Evolutionary conservation across 306 rosid species (phyloP).

Genomic region (Rosa lucieae): DNA sequence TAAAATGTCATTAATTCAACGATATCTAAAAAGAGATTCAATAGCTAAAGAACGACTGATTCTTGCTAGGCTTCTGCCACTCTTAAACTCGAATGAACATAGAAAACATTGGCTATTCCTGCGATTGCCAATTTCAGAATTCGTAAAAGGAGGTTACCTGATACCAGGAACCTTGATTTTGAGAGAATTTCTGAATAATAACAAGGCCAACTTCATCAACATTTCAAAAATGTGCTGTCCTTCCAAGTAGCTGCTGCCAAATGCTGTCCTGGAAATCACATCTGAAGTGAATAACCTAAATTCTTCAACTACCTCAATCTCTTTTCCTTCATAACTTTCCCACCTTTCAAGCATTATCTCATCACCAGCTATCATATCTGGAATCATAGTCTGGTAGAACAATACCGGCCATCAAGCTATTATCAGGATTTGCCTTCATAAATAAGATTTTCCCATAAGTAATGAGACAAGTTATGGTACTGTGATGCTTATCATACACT

Average conservation of each 20-base stretch:
- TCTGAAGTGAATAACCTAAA: conserved; percentile 31
- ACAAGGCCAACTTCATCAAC: conserved; percentile 15
- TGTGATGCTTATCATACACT: too few species aligned
- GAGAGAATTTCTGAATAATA: conserved; percentile 5
- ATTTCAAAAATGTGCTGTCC: conserved; percentile 28
- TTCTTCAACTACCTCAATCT: conserved; percentile 33
- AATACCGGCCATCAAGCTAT: neutral
- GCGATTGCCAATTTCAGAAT: too few species aligned
- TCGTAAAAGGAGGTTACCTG: conserved; percentile 9
- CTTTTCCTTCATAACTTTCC: conserved; percentile 26
- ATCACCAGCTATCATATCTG: conserved; percentile 27
- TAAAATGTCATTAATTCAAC: neutral
- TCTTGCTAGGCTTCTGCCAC: neutral
- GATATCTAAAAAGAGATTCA: neutral
- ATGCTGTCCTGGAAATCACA: conserved; percentile 32
- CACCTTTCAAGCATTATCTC: conserved; percentile 31
- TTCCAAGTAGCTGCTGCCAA: conserved; percentile 35
- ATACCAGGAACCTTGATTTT: conserved; percentile 25
- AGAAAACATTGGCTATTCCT: neutral
- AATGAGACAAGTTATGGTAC: too few species aligned
- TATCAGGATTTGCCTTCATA: neutral
- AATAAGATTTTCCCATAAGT: neutral
- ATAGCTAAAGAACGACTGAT: neutral
- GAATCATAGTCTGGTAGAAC: conserved; percentile 21
- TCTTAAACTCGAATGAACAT: neutral